Evolutionary conservation across 805 yeast genomes (phyloP), one percentile per base, ranked within the genome.

Genomic region (Zygotorulaspora danielsina): DNA sequence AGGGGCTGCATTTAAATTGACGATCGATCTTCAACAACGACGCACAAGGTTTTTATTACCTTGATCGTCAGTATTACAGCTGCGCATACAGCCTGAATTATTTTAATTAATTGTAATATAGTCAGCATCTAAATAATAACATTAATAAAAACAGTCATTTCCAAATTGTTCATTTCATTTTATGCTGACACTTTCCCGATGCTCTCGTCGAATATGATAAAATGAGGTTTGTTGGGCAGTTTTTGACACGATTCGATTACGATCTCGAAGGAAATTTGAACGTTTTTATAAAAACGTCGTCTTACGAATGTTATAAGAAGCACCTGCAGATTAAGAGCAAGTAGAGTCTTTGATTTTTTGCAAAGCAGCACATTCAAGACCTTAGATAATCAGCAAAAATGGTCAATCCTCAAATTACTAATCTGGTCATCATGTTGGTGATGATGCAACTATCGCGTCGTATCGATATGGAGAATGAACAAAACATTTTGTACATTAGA

Each of bases 361-460:
- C n/a, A n/a, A 24, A 24, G 11, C 11, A 24, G 12, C 8, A 24
- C 27, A 24, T n/a, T 24, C 27, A 13, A 24, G 27, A 24, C 27
- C 13, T 24, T 24, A n/a, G 15, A 12, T 12, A 27, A 27, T 27
- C 31, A 27, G 31, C 31, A n/a, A 27, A n/a, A 15, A 35, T 20
- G 44, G 83, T 90, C 93, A 87, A 86, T 64, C 93, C 97, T 32
- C 94, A 95, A 51, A 69, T 89, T 51, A 67, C 87, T 50, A 89
- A 90, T 71, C 66, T 93, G 54, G 84, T 74, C 55, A 70, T 93
- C 75, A 90, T 89, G 96, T 80, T 89, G 61, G 84, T 78, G 73
- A 86, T 87, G 86, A 90, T 89, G 96, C 96, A 88, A 67, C 84
- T 88, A 49, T 79, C 96, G 49, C 85, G 87, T 66, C 79, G 77